A percentile compares a stretch with the other conserved stretches of the same genome.
phyloP scores from a whole-genome alignment of 768 basidiomycete species.

The Mycena polygramma region DNA sequence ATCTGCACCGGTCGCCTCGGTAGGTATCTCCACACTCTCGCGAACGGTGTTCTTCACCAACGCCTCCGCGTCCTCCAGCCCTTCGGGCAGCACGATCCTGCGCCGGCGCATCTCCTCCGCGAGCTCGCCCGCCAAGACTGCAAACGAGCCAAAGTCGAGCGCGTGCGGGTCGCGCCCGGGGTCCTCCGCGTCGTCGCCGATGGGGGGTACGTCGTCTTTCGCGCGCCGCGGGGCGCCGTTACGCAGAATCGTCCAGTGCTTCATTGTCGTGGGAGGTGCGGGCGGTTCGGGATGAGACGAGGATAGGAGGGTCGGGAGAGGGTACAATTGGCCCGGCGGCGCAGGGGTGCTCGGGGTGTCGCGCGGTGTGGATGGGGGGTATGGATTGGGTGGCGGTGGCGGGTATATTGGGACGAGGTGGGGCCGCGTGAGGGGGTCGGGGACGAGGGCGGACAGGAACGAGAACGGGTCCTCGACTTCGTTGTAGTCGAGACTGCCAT shows the following conservation, averaged over 20 bases:
- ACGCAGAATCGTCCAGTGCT: conserved; percentile 74
- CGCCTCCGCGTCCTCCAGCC: conserved; percentile 31
- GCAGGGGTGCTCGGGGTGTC: conserved; percentile 39
- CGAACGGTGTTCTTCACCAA: conserved; percentile 15
- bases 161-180: conserved; percentile 65
- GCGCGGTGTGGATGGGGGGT: conserved; percentile 43
- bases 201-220: conserved; percentile 25
- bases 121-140: conserved; percentile 62
- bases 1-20: conserved; percentile 35
- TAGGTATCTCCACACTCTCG: conserved; percentile 32
- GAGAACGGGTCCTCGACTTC: conserved; percentile 88
- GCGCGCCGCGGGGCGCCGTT: conserved; percentile 57
- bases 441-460: conserved; percentile 71
- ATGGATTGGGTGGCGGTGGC: conserved; percentile 47
- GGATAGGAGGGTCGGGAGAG: conserved; percentile 32
- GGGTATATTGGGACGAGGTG: conserved; percentile 71
- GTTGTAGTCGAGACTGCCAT: conserved; percentile 84
- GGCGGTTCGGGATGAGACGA: conserved; percentile 22
- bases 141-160: conserved; percentile 74
- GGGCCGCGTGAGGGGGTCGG: conserved; percentile 69
- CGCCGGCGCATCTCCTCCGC: conserved; percentile 58
- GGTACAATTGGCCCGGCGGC: conserved; percentile 37
- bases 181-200: conserved; percentile 58
- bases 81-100: conserved; percentile 38
- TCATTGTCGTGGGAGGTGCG: conserved; percentile 48